Percentiles rank a stretch among this genome's conserved stretches.
These are phyloP conservation scores for Phytophthora ohioensis DNA, from an alignment of 352 stramenopile genomes.

Conservation along the genomic window DNA sequence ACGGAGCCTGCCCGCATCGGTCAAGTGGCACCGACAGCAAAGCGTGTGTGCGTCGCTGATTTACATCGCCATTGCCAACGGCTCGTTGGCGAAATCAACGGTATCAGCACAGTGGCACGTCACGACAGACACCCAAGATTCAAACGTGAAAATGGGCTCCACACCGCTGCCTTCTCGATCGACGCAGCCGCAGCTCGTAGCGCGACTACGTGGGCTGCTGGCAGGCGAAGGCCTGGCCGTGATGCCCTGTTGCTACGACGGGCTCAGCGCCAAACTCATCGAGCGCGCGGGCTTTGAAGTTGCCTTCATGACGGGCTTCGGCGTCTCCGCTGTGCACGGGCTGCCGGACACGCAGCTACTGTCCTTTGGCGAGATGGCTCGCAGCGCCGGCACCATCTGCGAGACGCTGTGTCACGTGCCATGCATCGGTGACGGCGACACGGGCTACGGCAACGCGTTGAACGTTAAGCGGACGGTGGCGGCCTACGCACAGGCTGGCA, in stretches of 20 bases:
- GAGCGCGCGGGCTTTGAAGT: constrained; percentile 88
- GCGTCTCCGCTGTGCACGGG: constrained; percentile 86
- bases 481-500: constrained; percentile 90
- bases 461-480: constrained; percentile 94
- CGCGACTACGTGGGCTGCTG: constrained; percentile 58
- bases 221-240: constrained; percentile 66
- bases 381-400: constrained; percentile 52
- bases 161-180: too few species aligned
- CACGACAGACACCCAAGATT: too few species aligned
- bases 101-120: too few species aligned
- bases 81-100: too few species aligned
- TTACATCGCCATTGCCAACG: too few species aligned
- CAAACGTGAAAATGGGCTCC: too few species aligned
- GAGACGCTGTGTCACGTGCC: constrained; percentile 44
- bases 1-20: too few species aligned
- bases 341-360: constrained; percentile 92
- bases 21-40: too few species aligned
- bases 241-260: constrained; percentile 94
- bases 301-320: constrained; percentile 96
- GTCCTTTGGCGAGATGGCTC: constrained; percentile 73
- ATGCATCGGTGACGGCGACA: constrained; percentile 91
- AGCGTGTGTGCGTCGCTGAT: too few species aligned
- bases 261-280: constrained; percentile 90
- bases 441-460: constrained; percentile 94
- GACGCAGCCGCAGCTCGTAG: constrained; percentile 56